phyloP scores from a whole-genome alignment of 768 basidiomycete species.

The Pluteus cervinus region DNA sequence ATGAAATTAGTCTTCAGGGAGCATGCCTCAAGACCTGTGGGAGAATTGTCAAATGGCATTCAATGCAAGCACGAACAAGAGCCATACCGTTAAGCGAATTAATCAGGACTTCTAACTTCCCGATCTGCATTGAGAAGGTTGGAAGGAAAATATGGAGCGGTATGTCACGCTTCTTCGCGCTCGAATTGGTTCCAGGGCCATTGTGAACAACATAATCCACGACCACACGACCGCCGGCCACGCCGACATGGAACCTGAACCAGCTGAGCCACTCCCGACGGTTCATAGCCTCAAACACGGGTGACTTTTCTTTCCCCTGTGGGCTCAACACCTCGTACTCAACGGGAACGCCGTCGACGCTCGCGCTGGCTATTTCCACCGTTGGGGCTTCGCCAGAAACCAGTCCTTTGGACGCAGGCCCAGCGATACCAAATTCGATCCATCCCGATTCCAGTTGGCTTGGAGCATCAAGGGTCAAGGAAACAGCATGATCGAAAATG shows the following conservation, averaged over 20 bases:
- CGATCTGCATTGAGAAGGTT: constrained; percentile 66
- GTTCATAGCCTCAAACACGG: constrained; percentile 47
- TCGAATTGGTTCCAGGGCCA: constrained; percentile 8
- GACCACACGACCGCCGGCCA: constrained; percentile 42
- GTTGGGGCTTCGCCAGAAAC: constrained; percentile 27
- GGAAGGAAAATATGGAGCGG: constrained; percentile 49
- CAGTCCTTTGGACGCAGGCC: constrained; percentile 12
- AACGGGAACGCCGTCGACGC: constrained; percentile 60
- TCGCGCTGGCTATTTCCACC: constrained; percentile 53
- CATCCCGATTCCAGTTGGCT: constrained; percentile 57
- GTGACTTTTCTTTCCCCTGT: constrained; percentile 26
- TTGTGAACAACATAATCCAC: constrained; percentile 60
- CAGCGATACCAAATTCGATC: constrained; percentile 68
- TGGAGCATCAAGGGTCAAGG: constrained; percentile 49
- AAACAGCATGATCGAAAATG: constrained; percentile 53
- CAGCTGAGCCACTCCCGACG: constrained; percentile 59
- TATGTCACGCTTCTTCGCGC: constrained; percentile 31
- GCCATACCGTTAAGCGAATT: constrained; percentile 50
- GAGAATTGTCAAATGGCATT: constrained; percentile 6
- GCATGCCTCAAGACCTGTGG: constrained; percentile 35
- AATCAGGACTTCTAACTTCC: constrained; percentile 57
- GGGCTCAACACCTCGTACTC: constrained; percentile 47
- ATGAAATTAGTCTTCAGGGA: constrained; percentile 22
- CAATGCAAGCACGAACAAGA: constrained; percentile 6
- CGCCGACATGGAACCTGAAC: constrained; percentile 55